A percentile compares a stretch with the other conserved stretches of the same genome.
Conservation (phyloP, 768 basidiomycete genomes). For the Sarcomyxa edulis region DNA sequence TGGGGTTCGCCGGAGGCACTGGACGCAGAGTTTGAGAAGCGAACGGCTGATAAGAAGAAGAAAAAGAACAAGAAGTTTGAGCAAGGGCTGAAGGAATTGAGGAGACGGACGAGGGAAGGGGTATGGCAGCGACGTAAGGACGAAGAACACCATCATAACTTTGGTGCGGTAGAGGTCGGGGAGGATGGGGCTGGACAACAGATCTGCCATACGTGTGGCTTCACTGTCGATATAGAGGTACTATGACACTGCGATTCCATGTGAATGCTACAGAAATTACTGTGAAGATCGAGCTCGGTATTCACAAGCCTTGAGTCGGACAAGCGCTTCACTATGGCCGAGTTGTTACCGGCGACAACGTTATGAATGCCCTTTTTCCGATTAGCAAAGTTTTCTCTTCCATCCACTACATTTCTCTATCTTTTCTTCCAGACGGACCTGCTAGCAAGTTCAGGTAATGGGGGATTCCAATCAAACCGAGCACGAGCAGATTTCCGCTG, state of each 20-base stretch:
- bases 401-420: too few relatives aligned
- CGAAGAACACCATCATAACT: slow-evolving; percentile 84
- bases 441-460: too few relatives aligned
- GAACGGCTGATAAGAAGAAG: slow-evolving; percentile 78
- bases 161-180: slow-evolving; percentile 52
- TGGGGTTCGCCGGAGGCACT: slow-evolving; percentile 94
- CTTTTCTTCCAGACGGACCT: too few relatives aligned
- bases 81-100: slow-evolving; percentile 77
- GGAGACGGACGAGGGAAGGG: slow-evolving; percentile 81
- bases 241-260: too few relatives aligned
- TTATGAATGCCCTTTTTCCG: too few relatives aligned
- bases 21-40: slow-evolving; percentile 80
- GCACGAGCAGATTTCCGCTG: slow-evolving; percentile 69
- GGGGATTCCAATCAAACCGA: too few relatives aligned
- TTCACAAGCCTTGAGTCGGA: too few relatives aligned
- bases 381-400: too few relatives aligned
- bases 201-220: slow-evolving; percentile 86
- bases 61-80: slow-evolving; percentile 96
- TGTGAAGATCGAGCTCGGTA: too few relatives aligned
- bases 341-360: too few relatives aligned
- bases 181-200: slow-evolving; percentile 58
- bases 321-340: too few relatives aligned
- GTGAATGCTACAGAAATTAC: too few relatives aligned
- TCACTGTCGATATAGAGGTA: slow-evolving; percentile 85
- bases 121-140: slow-evolving; percentile 87